These are phyloP conservation scores for Dissoconium aciculare DNA, from an alignment of 2,329 filamentous ascomycete genomes.

Conservation along the genomic window DNA sequence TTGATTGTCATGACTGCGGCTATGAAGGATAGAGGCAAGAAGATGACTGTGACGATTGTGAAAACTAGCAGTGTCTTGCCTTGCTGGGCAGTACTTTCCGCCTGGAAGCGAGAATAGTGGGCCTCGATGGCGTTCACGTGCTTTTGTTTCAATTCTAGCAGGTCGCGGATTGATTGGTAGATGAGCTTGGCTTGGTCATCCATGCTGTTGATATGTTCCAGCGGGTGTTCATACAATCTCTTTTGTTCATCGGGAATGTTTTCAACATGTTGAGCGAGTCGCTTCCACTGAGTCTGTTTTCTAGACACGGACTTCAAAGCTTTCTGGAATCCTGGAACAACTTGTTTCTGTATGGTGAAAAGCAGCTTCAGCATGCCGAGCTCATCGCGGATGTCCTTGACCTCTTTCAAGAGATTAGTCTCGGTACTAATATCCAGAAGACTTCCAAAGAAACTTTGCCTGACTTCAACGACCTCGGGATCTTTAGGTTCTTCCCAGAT, in stretches of 20 bases:
- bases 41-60: constrained; percentile 43
- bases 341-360: constrained; percentile 33
- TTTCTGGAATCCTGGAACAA: constrained; percentile 32
- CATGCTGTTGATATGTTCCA: constrained; percentile 43
- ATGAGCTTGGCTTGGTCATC: constrained; percentile 45
- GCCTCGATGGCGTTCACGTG: constrained; percentile 52
- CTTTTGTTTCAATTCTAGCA: constrained; percentile 53
- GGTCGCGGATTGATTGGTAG: constrained; percentile 43
- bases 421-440: constrained; percentile 44
- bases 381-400: constrained; percentile 53
- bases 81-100: constrained; percentile 43
- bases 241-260: constrained; percentile 41
- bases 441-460: constrained; percentile 33
- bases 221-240: constrained; percentile 34
- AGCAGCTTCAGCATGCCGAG: constrained; percentile 44
- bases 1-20: constrained; percentile 40
- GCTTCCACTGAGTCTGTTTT: constrained; percentile 28
- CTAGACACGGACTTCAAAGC: constrained; percentile 26
- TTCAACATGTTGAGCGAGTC: constrained; percentile 24
- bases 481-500: not conserved
- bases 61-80: constrained; percentile 42
- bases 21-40: constrained; percentile 40
- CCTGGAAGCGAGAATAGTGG: constrained; percentile 44
- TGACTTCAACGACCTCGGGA: constrained; percentile 12
- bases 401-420: constrained; percentile 45